These are phyloP conservation scores for Solanum gracilifrons DNA, from an alignment of 257 asterid species.

Conservation along the genomic window DNA sequence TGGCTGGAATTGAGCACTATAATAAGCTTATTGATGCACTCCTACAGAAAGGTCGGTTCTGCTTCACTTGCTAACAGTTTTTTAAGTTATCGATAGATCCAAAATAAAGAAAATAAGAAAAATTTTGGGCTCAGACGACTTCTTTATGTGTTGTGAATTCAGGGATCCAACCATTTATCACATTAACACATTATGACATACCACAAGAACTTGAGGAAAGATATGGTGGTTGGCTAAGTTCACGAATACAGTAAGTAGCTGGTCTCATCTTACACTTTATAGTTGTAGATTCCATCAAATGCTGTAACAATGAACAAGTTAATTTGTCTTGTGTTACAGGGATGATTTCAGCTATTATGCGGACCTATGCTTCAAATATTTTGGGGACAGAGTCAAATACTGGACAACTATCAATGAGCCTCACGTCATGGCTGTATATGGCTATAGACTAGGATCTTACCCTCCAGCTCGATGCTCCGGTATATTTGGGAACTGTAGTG, in stretches of 20 bases:
- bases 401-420: conserved; percentile 75
- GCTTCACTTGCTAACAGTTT: too few relatives aligned
- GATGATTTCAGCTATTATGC: conserved; percentile 50
- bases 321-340: conserved; percentile 19
- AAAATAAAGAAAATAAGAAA: too few relatives aligned
- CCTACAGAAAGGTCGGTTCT: too few relatives aligned
- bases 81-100: too few relatives aligned
- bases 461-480: conserved; percentile 53
- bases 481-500: conserved; percentile 35
- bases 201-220: too few relatives aligned
- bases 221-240: conserved; percentile 47
- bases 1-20: too few relatives aligned
- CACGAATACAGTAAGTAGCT: conserved; percentile 25
- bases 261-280: neutral
- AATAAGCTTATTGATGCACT: too few relatives aligned
- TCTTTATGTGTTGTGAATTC: too few relatives aligned
- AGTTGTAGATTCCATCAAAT: neutral
- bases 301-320: neutral
- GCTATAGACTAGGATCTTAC: conserved; percentile 35
- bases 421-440: conserved; percentile 30
- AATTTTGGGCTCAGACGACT: too few relatives aligned
- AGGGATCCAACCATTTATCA: too few relatives aligned
- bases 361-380: conserved; percentile 40
- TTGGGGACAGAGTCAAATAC: conserved; percentile 53
- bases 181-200: too few relatives aligned